Conservation (phyloP, 139 green algal genomes). For the Trebouxia sp. region DNA sequence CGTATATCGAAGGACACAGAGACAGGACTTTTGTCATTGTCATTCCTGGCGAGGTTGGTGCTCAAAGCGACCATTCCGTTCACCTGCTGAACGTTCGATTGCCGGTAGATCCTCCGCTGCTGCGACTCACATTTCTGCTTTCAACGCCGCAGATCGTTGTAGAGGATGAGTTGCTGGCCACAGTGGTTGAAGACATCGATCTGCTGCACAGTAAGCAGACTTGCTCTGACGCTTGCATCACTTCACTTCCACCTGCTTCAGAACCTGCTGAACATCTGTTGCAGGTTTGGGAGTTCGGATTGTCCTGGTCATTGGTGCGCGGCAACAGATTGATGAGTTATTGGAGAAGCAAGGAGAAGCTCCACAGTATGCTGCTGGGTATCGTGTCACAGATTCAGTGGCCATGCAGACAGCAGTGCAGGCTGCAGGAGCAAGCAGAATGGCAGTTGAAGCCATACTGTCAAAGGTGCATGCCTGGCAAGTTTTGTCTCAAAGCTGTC, state of each 20-base stretch:
- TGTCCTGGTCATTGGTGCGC: slow-evolving; percentile 83
- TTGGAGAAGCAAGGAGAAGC: slow-evolving; percentile 42
- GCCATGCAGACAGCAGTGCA: slow-evolving; percentile 45
- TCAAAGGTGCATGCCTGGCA: slow-evolving; percentile 71
- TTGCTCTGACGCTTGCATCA: neutral
- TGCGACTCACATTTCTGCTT: neutral
- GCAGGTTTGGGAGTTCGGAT: slow-evolving; percentile 83
- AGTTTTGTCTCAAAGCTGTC: too few species aligned
- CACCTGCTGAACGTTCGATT: too few species aligned
- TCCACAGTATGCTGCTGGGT: slow-evolving; percentile 66
- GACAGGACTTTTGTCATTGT: slow-evolving; percentile 89
- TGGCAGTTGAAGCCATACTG: slow-evolving; percentile 76
- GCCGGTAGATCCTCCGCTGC: neutral
- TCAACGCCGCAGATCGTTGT: neutral
- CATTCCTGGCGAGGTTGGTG: slow-evolving; percentile 81
- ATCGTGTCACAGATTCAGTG: slow-evolving; percentile 77
- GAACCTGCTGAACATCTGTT: neutral
- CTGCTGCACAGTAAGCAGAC: neutral
- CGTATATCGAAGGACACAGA: slow-evolving; percentile 91
- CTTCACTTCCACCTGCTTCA: neutral
- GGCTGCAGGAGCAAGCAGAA: slow-evolving; percentile 36
- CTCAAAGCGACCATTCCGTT: too few species aligned
- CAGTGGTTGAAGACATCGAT: slow-evolving; percentile 7
- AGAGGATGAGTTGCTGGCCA: slow-evolving; percentile 7
- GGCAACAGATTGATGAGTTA: slow-evolving; percentile 50